Percentiles rank a stretch among this genome's conserved stretches.
Evolutionary conservation across 108 stramenopile genomes (phyloP).

Genomic region (Ochromonas danica): DNA sequence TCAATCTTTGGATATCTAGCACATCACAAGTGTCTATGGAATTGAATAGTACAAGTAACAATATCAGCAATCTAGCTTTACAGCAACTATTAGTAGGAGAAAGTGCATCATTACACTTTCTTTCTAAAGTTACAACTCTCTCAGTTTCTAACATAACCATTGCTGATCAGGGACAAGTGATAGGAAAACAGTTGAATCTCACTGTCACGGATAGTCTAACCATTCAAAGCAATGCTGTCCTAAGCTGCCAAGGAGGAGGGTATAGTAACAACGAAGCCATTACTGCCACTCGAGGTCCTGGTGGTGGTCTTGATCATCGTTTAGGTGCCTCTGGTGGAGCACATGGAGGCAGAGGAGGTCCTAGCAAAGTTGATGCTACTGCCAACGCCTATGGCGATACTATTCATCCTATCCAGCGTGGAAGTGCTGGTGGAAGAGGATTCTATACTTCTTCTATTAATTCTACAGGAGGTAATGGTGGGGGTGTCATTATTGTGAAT

Average conservation of each 20-base stretch:
- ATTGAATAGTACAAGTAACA: not conserved
- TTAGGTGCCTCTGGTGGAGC: conserved; percentile 31
- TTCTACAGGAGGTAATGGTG: conserved; percentile 2
- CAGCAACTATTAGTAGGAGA: not conserved
- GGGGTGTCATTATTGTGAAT: conserved; percentile 2
- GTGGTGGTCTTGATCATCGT: not conserved
- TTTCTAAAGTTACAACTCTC: not conserved
- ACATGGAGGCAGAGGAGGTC: conserved; percentile 30
- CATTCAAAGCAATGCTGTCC: not conserved
- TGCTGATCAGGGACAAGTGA: not conserved
- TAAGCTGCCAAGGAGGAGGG: not conserved
- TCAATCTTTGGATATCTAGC: not conserved
- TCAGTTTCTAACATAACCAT: not conserved
- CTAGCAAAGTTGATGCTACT: conserved; percentile 11
- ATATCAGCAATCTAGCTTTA: not conserved
- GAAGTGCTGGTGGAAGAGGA: conserved; percentile 29
- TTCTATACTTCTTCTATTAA: not conserved
- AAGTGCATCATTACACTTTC: not conserved
- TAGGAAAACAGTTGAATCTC: not conserved
- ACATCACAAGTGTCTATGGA: not conserved
- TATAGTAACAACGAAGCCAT: too few relatives aligned
- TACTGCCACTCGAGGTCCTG: not conserved
- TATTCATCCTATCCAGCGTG: not conserved
- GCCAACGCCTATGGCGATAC: not conserved
- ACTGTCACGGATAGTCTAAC: not conserved